These are phyloP conservation scores for Excoecaria agallocha DNA, from an alignment of 345 rosid genomes.

Conservation along the genomic window DNA sequence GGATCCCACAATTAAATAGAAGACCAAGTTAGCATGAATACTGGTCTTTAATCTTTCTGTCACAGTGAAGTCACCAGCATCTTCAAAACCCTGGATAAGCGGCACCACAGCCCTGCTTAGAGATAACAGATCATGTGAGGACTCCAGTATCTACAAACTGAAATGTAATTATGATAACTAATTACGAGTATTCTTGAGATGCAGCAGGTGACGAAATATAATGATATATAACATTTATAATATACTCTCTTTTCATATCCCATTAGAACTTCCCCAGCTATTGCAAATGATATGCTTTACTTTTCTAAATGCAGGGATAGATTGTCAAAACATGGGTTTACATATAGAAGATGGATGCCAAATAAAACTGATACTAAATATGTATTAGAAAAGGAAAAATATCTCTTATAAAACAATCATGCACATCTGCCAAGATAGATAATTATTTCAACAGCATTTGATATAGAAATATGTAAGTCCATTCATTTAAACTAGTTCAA, in stretches of 20 bases:
- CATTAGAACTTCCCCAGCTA: background rate
- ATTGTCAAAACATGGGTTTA: background rate
- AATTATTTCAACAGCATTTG: background rate
- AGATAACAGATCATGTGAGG: slow-evolving; percentile 52
- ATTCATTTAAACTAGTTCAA: background rate
- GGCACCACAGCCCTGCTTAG: slow-evolving; percentile 99
- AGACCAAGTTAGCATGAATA: slow-evolving; percentile 80
- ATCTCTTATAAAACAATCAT: background rate
- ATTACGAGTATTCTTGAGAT: slow-evolving; percentile 9
- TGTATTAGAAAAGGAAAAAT: background rate
- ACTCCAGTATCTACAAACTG: slow-evolving; percentile 30
- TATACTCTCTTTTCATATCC: background rate
- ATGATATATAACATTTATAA: background rate
- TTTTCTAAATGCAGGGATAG: background rate
- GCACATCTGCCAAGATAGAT: background rate
- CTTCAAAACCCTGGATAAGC: slow-evolving; percentile 99
- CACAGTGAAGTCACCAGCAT: slow-evolving; percentile 95
- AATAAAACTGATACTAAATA: background rate
- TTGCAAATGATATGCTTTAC: background rate
- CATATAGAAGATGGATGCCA: background rate
- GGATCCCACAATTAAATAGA: slow-evolving; percentile 84
- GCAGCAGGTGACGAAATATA: background rate
- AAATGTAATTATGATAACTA: slow-evolving; percentile 10
- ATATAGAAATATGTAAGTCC: background rate
- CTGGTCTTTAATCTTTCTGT: slow-evolving; percentile 91